A percentile compares a stretch with the other conserved stretches of the same genome.
These are phyloP conservation scores for Dothistroma pini DNA, from an alignment of 2,329 filamentous ascomycete species.

Conservation along the genomic window DNA sequence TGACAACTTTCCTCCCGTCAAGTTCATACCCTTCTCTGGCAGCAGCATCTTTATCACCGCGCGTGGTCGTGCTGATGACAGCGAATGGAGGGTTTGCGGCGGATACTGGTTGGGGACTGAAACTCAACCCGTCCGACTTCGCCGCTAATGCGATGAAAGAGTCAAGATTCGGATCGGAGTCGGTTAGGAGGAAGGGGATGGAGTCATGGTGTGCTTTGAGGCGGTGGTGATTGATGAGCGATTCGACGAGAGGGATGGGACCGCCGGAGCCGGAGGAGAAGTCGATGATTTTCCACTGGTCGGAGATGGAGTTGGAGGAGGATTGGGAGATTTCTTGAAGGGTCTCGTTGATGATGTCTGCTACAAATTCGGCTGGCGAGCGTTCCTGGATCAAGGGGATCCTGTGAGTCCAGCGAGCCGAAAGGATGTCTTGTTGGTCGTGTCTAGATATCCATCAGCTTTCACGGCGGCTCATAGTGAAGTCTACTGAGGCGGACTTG, in stretches of 20 bases:
- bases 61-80: conserved; percentile 44
- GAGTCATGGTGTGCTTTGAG: conserved; percentile 18
- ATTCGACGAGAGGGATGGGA: conserved; percentile 38
- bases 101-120: conserved; percentile 60
- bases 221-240: conserved; percentile 31
- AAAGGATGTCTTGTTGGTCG: conserved; percentile 62
- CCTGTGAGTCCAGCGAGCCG: conserved; percentile 59
- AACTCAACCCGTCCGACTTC: conserved; percentile 51
- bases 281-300: conserved; percentile 64
- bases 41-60: conserved; percentile 23
- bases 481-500: conserved; percentile 35
- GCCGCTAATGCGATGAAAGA: conserved; percentile 34
- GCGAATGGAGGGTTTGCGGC: conserved; percentile 55
- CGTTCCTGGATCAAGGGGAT: conserved; percentile 56
- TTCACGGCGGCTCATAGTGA: background rate
- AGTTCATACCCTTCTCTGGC: conserved; percentile 9
- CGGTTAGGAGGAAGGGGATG: conserved; percentile 40
- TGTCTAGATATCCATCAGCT: conserved; percentile 25
- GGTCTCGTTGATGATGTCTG: conserved; percentile 50
- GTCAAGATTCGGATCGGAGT: conserved; percentile 37
- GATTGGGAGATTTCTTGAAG: conserved; percentile 20
- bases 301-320: background rate
- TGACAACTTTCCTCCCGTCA: conserved; percentile 50
- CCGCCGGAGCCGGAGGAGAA: conserved; percentile 74
- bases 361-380: conserved; percentile 60